These are phyloP conservation scores for Malus hybrid DNA, from an alignment of 331 rosid species.

Conservation along the genomic window DNA sequence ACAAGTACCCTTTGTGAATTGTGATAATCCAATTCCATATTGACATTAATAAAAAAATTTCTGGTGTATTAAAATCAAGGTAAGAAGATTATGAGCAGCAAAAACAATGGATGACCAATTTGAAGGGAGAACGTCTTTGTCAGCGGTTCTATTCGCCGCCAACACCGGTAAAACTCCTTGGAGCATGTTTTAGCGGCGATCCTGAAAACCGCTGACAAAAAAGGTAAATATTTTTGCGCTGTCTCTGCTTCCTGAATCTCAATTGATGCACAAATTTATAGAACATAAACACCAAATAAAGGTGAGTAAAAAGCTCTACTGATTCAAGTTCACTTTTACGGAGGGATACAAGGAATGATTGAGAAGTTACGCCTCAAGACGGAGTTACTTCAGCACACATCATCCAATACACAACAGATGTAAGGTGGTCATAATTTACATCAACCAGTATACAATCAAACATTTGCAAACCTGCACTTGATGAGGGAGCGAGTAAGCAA, in stretches of 20 bases:
- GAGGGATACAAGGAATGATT: background rate
- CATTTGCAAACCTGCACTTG: background rate
- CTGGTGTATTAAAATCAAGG: background rate
- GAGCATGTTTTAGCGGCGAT: background rate
- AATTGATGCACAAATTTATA: background rate
- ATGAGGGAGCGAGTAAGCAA: background rate
- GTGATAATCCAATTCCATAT: background rate
- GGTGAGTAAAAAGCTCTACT: no score
- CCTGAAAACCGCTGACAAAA: background rate
- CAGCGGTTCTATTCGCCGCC: background rate
- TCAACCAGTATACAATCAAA: background rate
- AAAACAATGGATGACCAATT: no score
- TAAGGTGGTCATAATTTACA: background rate
- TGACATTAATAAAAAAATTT: background rate
- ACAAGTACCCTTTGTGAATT: background rate
- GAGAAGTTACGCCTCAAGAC: background rate
- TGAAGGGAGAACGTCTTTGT: no score
- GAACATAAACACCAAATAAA: no score
- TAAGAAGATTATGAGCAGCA: background rate
- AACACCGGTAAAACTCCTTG: background rate
- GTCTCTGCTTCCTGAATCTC: rapidly evolving
- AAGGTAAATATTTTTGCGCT: rapidly evolving
- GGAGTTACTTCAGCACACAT: background rate
- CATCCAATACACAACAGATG: background rate
- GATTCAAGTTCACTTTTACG: background rate